These are phyloP conservation scores for Pouteria glomerata DNA, from an alignment of 148 eudicot species.

Conservation along the genomic window DNA sequence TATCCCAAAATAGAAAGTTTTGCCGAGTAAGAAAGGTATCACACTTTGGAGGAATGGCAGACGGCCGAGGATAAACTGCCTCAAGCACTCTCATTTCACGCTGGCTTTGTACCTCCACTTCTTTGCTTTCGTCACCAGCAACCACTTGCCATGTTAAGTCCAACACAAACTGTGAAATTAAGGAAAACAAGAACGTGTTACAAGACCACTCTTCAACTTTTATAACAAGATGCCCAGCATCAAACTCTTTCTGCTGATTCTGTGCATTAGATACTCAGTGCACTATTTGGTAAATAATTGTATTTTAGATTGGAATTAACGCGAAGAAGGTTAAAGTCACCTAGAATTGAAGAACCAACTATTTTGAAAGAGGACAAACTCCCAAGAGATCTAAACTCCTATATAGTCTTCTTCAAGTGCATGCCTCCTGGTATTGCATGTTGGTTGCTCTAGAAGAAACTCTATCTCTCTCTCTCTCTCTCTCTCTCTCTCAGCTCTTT, in stretches of 20 bases:
- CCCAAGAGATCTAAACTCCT: neutral
- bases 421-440: neutral
- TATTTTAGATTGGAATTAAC: neutral
- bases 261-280: neutral
- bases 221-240: neutral
- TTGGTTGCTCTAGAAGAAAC: neutral
- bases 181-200: slow-evolving; percentile 2
- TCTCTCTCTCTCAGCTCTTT: neutral
- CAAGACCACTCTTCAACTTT: neutral
- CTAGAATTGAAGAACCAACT: no score
- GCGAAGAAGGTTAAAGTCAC: no score
- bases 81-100: slow-evolving; percentile 73
- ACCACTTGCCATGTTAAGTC: slow-evolving; percentile 65
- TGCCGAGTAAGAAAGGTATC: slow-evolving; percentile 9
- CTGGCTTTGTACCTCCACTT: slow-evolving; percentile 46
- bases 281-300: neutral
- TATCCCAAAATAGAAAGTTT: neutral
- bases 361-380: neutral
- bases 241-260: no score
- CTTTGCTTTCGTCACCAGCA: slow-evolving; percentile 71
- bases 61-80: slow-evolving; percentile 77
- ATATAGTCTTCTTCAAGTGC: neutral
- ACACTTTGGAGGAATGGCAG: slow-evolving; percentile 73
- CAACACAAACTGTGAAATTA: slow-evolving; percentile 47
- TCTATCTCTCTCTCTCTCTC: neutral